Evolutionary conservation across 768 basidiomycete genomes (phyloP), one percentile per base, ranked within the genome.

Genomic region (Lactifluus subvellereus): DNA sequence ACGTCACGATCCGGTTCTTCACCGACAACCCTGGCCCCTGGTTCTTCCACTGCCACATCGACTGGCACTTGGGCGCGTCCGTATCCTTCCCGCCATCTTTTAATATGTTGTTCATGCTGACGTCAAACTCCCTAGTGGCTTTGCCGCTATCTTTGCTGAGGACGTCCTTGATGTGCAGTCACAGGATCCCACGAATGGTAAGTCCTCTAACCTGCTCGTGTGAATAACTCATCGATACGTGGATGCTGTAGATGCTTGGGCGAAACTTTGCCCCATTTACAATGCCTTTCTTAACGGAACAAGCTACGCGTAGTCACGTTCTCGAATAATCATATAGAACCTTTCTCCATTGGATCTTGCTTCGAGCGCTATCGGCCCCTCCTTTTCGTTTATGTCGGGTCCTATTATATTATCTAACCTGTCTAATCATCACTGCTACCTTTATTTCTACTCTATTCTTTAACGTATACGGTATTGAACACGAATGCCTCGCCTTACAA

Each of bases 41-140:
- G 71, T 68, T 69, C 58, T 57, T 74, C 55, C 73, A 74, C 40
- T 74, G 73, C 55, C 72, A 73, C 53, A 72, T 73, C 32, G 68
- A 66, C 38, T 72, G 72, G 72, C 72, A 72, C 53, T 60, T 72
- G 27, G 53, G 10, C 22, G 56, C 59, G 71, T 22, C 82, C 86
- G 1, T 83, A 71, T 88, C 87, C 73, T 76, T 84, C 20, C 85
- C 84, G 16, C 80, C 81, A 27, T 84, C 83, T 79, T 72, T 72
- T 61, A 62, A 71, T 47, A 69, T 71, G 55, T 70, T 13, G 22
- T 4, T 54, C 8, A 37, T 51, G 16, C 14, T 56, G 42, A 61
- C 11, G 13, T 3, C 3, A n/a, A 22, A 6, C 22, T 32, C 3
- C 0, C 27, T 40, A 61, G 60, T 43, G 64, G 64, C 9, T 65